Conservation (phyloP, 2,329 filamentous ascomycete genomes). For the Erysiphe neolycopersici region DNA sequence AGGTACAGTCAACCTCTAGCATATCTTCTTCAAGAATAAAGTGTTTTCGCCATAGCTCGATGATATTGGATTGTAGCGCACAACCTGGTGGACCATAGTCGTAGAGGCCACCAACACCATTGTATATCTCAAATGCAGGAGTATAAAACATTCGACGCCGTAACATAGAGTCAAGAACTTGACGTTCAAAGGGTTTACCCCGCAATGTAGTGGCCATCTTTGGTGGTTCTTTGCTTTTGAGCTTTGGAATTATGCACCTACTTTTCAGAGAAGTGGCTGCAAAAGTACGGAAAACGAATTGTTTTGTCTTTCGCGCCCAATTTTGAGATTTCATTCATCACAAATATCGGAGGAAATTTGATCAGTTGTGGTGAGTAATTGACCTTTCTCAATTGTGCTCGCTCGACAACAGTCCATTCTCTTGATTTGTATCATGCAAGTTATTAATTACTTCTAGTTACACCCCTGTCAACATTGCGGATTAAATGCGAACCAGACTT, state of each 20-base stretch:
- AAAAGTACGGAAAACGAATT: constrained; percentile 14
- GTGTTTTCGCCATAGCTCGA: constrained; percentile 48
- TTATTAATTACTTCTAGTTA: too few relatives aligned
- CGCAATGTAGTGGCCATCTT: constrained; percentile 54
- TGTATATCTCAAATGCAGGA: constrained; percentile 86
- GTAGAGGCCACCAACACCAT: constrained; percentile 55
- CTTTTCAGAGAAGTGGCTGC: constrained; percentile 13
- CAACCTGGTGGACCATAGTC: constrained; percentile 48
- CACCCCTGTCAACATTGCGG: too few relatives aligned
- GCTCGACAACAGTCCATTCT: too few relatives aligned
- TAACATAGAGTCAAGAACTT: constrained; percentile 58
- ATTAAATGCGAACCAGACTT: too few relatives aligned
- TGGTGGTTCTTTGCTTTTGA: constrained; percentile 14
- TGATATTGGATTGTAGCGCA: constrained; percentile 40
- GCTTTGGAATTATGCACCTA: constrained; percentile 14
- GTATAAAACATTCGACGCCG: constrained; percentile 83
- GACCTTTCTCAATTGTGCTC: too few relatives aligned
- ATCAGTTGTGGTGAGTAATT: too few relatives aligned
- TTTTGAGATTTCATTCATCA: not conserved
- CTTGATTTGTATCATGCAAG: too few relatives aligned
- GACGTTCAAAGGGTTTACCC: constrained; percentile 70
- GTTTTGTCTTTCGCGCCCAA: not conserved
- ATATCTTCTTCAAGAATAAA: constrained; percentile 51
- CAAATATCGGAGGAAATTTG: too few relatives aligned
- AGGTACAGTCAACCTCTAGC: constrained; percentile 59